Evolutionary conservation across 495 filamentous ascomycete genomes (phyloP), one percentile per base, ranked within the genome.

Genomic region (Aspergillus bridgeri): DNA sequence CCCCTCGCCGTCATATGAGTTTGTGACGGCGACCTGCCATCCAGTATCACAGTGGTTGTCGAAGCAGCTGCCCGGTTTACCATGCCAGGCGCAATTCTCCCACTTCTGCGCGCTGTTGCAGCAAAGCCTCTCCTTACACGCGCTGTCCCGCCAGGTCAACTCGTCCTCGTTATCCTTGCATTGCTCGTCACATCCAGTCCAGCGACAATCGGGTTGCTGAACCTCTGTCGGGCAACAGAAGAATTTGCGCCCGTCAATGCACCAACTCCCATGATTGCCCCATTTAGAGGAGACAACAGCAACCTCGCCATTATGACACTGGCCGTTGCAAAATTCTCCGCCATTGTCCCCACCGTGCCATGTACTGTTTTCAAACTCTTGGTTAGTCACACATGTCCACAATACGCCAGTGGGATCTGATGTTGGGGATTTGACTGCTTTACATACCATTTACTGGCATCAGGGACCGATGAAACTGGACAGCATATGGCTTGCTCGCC

Each of bases 31-130:
- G n/a, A 52, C 49, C 13, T 52, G 49, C 24, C 27, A 38, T 25
- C 49, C 49, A 17, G 42, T 11, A 19, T 52, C 49, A 23, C 49
- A 52, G 25, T 52, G 49, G 49, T 52, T 52, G 49, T 52, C 49
- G 11, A 33, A 19, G 13, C 49, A 52, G 49, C 19, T 33, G 24
- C 49, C 49, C 3, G 49, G 49, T 21, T 52, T 38, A 11, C 49
- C 49, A 23, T 52, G 49, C 49, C 49, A 52, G 24, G 49, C 49
- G 24, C 49, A 52, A 19, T 52, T 52, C 24, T 29, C 42, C 49
- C 49, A 52, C 6, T 29, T 15, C n/a, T 52, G 25, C 13, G 18
- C 24, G 25, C 20, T 52, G 27, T 23, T 38, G 24, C 24, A 38
- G 24, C 48, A 51, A 17, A 51, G 33, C 21, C 33, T 51, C 22